These are phyloP conservation scores for Schizophyllum commune DNA, from an alignment of 1,284 basidiomycete species.

Conservation along the genomic window DNA sequence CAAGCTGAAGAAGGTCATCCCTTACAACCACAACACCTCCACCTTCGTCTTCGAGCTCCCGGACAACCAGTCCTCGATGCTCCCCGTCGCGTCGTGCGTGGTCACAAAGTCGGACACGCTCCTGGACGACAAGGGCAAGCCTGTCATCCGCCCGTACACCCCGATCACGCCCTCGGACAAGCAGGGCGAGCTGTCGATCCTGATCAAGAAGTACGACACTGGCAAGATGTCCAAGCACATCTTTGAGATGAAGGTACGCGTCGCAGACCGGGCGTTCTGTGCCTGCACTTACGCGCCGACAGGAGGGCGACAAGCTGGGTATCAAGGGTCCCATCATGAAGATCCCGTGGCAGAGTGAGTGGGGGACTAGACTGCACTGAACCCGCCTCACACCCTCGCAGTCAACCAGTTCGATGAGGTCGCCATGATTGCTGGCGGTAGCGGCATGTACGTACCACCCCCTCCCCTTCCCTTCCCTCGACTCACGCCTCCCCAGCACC, in stretches of 20 bases:
- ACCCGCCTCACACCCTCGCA: constrained; percentile 18
- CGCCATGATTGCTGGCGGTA: constrained; percentile 85
- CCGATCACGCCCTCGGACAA: constrained; percentile 70
- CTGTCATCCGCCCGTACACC: constrained; percentile 84
- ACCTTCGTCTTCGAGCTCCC: constrained; percentile 85
- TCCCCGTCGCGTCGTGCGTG: constrained; percentile 71
- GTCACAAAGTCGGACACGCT: constrained; percentile 54
- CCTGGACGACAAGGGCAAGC: constrained; percentile 80
- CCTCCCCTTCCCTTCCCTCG: constrained; percentile 11
- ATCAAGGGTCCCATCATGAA: constrained; percentile 91
- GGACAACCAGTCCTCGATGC: constrained; percentile 69
- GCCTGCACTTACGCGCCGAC: constrained; percentile 22
- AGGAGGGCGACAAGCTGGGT: constrained; percentile 77
- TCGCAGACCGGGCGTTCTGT: not conserved
- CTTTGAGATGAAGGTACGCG: constrained; percentile 38
- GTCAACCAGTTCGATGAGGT: constrained; percentile 83
- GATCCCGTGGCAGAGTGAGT: constrained; percentile 68
- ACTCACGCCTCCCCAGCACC: constrained; percentile 34
- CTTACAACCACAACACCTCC: constrained; percentile 91
- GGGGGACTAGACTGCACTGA: not conserved
- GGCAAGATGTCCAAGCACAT: constrained; percentile 81
- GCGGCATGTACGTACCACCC: constrained; percentile 58
- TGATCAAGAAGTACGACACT: constrained; percentile 82
- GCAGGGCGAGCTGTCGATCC: constrained; percentile 70
- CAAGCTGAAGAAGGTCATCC: constrained; percentile 76